Base-by-base conservation (phyloP, 2,329 filamentous ascomycete genomes). In the Graphiopsis chlorocephala region DNA sequence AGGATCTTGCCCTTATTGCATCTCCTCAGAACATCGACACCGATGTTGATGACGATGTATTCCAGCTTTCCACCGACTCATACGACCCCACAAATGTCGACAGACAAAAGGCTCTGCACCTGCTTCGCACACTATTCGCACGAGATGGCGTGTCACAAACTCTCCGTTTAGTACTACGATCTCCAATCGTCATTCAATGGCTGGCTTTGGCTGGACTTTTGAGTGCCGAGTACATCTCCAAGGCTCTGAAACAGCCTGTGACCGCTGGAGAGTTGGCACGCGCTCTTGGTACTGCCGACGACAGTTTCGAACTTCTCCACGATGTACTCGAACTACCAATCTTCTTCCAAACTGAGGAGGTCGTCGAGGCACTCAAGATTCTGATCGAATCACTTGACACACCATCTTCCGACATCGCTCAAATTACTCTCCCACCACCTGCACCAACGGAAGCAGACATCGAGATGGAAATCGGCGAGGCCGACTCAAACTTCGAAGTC, bases 301-400 rank as follows among this genome's bases (percentile, higher is more conserved):
- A 62, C 17, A 64, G 61, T 33, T 64, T 64, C 17, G 61, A 58
- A 31, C 52, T 64, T 8, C 52, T 64, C 14, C 52, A 64, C 15
- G 61, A 64, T 23, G 25, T 64, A 15, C 50, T 64, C n/a, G 61
- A 64, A 38, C 33, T 62, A 11, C 60, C 60, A n/a, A 52, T 62
- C 20, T 62, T 62, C 60, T 62, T 62, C 48, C 47, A 62, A 33
- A 52, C 48, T n/a, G 62, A 59, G 12, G 90, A 93, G 73, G 81
- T 93, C 6, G 82, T 92, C 1, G 80, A 88, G 64, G 85, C 87
- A 4, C 84, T 93, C 61, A 84, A 86, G 61, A 78, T 85, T 2
- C 80, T 93, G 17, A 89, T 93, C 80, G 83, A 86, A 55, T 92
- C 88, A 69, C 83, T 93, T 47, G 88, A 89, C 52, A 77, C 73